Evolutionary conservation across 202 grass and related monocot species (phyloP), one percentile per base, ranked within the genome.

Genomic region (Musa balbisiana): DNA sequence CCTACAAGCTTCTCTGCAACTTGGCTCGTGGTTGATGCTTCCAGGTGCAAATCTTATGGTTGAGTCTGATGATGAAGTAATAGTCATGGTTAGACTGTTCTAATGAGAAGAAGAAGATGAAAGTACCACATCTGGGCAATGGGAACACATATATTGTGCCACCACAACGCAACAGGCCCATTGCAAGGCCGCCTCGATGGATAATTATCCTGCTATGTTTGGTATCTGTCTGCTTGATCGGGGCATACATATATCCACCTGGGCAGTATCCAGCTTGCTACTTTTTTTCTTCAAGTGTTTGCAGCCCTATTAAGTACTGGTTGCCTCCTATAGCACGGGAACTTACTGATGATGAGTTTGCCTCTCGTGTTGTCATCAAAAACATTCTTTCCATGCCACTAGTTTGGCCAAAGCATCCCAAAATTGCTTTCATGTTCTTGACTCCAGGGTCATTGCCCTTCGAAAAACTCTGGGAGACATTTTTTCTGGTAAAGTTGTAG

Each of bases 401-500:
- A 70, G 51, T 79, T 1, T 54, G 71, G 49, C 83, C 87, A 29
- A 89, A 89, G 78, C 90, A 55, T 84, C 84, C 88, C 3, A 99
- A 99, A 73, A 99, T 99, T n/a, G 91, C 95, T 53, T 87, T 99
- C 56, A 99, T 99, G 95, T 99, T 99, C 79, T 83, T 99, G 81
- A 90, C 83, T 9, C 95, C 95, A 74, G 91, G 91, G 76, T 87
- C 91, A 63, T 75, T 99, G 81, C 95, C 95, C 24, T 99, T 99
- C 8, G 95, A 99, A 69, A 99, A 76, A 74, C 81, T 99, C 49
- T 99, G 95, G 95, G 91, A 92, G 84, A 89, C 84, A 55, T 99
- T 99, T 86, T 92, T 99, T 75, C 71, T 74, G 87, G 95, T 98
- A 84, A 80, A 86, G 71, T 50, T 75, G 50, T 62, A 75, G 78